Conservation (phyloP, 441 rosid species). For the Pelargonium australe region DNA sequence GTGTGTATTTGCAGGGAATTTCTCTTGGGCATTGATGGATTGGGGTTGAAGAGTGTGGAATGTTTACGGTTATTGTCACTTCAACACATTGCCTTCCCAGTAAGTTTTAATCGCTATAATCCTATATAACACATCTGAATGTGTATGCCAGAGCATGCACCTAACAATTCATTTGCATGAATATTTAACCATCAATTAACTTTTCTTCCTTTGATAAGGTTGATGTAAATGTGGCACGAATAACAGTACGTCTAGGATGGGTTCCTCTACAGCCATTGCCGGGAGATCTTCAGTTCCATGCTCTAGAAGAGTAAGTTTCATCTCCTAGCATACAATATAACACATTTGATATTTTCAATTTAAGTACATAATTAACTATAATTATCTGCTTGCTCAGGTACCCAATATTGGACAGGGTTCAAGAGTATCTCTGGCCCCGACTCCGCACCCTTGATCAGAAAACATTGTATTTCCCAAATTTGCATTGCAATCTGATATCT, state of each 20-base stretch:
- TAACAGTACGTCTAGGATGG: slow-evolving; percentile 98
- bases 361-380: slow-evolving; percentile 15
- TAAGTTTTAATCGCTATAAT: slow-evolving; percentile 32
- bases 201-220: slow-evolving; percentile 48
- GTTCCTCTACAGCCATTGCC: slow-evolving; percentile 96
- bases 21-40: slow-evolving; percentile 68
- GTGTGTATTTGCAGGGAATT: slow-evolving; percentile 54
- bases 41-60: slow-evolving; percentile 96
- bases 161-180: not conserved
- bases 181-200: not conserved
- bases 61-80: slow-evolving; percentile 92
- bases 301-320: slow-evolving; percentile 71
- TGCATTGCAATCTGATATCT: not conserved
- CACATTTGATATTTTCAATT: slow-evolving; percentile 7
- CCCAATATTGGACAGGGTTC: slow-evolving; percentile 83
- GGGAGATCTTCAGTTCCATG: slow-evolving; percentile 86
- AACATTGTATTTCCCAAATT: slow-evolving; percentile 55
- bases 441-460: slow-evolving; percentile 85
- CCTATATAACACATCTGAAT: too few species aligned
- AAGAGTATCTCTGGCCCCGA: slow-evolving; percentile 95
- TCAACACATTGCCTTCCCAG: slow-evolving; percentile 92
- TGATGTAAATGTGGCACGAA: slow-evolving; percentile 93
- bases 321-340: not conserved
- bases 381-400: slow-evolving; percentile 45
- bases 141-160: too few species aligned